Percentiles rank a stretch among this genome's conserved stretches.
phyloP scores from a whole-genome alignment of 257 asterid genomes.

The Primulina eburnea region DNA sequence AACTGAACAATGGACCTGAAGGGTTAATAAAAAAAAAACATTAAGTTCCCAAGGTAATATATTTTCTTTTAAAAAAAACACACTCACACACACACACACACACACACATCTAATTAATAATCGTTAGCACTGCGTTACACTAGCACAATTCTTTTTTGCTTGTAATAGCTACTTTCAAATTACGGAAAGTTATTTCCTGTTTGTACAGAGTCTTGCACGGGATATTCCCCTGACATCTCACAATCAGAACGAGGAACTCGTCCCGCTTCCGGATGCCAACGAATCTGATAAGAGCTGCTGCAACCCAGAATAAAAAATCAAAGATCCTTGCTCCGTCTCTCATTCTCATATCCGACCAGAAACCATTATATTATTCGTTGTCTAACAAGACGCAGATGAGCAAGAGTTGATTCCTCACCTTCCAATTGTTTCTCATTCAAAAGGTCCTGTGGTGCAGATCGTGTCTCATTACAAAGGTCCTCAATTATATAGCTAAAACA shows the following conservation, averaged over 20 bases:
- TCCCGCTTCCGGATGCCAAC: slow-evolving; percentile 46
- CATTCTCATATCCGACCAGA: neutral
- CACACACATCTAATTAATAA: too few species aligned
- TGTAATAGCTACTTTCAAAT: slow-evolving; percentile 14
- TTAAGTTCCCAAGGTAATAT: neutral
- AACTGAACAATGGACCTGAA: neutral
- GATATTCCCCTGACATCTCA: slow-evolving; percentile 32
- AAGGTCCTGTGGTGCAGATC: neutral
- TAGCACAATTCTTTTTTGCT: slow-evolving; percentile 20
- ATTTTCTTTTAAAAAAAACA: too few species aligned
- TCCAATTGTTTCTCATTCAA: neutral
- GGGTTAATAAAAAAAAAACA: neutral
- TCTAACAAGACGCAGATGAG: neutral
- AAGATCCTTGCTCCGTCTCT: neutral
- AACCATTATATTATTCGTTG: neutral
- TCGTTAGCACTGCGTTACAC: neutral
- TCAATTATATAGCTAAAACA: neutral
- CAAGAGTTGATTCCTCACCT: neutral
- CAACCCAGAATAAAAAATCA: neutral
- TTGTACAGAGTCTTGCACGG: slow-evolving; percentile 27
- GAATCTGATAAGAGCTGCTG: slow-evolving; percentile 21
- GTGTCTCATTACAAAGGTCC: neutral
- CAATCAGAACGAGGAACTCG: slow-evolving; percentile 37
- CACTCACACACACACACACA: too few species aligned
- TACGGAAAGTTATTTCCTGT: slow-evolving; percentile 28